Base-by-base conservation (phyloP, 345 rosid genomes). In the Erysimum cheiranthoides region DNA sequence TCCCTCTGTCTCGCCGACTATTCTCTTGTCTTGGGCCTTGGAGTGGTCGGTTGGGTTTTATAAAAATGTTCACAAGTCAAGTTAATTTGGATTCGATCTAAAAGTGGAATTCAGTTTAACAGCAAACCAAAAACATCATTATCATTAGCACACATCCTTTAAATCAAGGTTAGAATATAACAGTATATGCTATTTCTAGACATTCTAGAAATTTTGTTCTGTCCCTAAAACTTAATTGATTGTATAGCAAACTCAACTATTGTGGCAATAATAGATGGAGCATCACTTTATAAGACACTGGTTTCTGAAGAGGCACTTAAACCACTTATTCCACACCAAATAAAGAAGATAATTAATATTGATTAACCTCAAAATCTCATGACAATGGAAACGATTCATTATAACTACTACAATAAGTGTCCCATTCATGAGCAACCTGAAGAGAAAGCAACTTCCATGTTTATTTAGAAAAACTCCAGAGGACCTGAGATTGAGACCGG, bases 401-500 rank as follows among this genome's bases (percentile, higher is more conserved):
- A 40, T 31, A 46, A 63, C 12, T 13, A 64, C 10, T 13, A 64
- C 10, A 35, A 61, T 18, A 54, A 36, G 36, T 56, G 51, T 13
- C 51, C 53, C 54, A 59, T 56, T 60, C 78, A 52, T 8, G 61
- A 45, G 70, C 58, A 51, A 53, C 64, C 56, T 54, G 4, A 77
- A 61, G 56, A 43, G 14, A 54, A 16, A 47, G 10, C 31, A 27
- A 45, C 42, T 70, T 69, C 34, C 66, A 59, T 34, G n/a, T 59
- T 45, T 28, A 54, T 46, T 86, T 77, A 92, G 66, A 63, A 88
- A 75, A 95, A 95, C 78, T 85, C 86, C 14, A 90, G 61, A n/a
- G 87, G 83, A 68, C 99, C 99, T 14, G 81, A 73, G 36, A 92
- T 71, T 66, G 84, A 83, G 25, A 81, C 52, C 0, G 93, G 92